These are phyloP conservation scores for Drechmeria coniospora DNA, from an alignment of 2,329 filamentous ascomycete species.

Conservation along the genomic window DNA sequence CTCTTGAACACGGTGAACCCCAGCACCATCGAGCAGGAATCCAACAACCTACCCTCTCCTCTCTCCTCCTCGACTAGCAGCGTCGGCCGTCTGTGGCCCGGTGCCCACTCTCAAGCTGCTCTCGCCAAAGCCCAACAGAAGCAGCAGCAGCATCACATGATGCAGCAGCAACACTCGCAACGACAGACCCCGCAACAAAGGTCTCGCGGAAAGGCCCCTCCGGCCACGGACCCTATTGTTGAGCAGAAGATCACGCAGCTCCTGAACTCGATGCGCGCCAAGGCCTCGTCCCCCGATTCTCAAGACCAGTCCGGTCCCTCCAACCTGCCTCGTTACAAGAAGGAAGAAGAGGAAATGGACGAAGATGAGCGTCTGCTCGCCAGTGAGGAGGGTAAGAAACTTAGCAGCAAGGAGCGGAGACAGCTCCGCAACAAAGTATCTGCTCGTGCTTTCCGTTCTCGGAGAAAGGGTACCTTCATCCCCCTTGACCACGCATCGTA, in stretches of 20 bases:
- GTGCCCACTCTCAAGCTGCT: slow-evolving; percentile 83
- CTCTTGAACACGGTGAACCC: slow-evolving; percentile 58
- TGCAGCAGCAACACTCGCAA: slow-evolving; percentile 27
- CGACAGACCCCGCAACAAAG: slow-evolving; percentile 31
- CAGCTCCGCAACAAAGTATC: slow-evolving; percentile 99
- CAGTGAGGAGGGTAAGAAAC: slow-evolving; percentile 97
- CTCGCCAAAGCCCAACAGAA: slow-evolving; percentile 60
- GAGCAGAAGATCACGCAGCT: slow-evolving; percentile 92
- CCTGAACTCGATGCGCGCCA: slow-evolving; percentile 80
- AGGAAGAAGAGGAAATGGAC: slow-evolving; percentile 98
- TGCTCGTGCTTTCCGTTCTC: slow-evolving; percentile 90
- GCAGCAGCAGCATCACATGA: slow-evolving; percentile 36
- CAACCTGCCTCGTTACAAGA: slow-evolving; percentile 61
- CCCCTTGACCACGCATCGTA: background rate
- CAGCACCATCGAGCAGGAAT: slow-evolving; percentile 49
- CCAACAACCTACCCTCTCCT: slow-evolving; percentile 27
- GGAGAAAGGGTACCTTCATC: slow-evolving; percentile 70
- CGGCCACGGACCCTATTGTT: slow-evolving; percentile 51
- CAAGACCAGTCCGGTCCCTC: slow-evolving; percentile 33
- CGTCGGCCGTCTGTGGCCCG: slow-evolving; percentile 71
- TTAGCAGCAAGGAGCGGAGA: slow-evolving; percentile 93
- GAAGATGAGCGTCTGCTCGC: slow-evolving; percentile 86
- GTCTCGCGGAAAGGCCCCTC: slow-evolving; percentile 33
- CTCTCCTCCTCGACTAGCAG: slow-evolving; percentile 35
- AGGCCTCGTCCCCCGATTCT: slow-evolving; percentile 38